Evolutionary conservation across 192 early-diverging fungal species (phyloP).

Genomic region (Coemansia nantahalensis): DNA sequence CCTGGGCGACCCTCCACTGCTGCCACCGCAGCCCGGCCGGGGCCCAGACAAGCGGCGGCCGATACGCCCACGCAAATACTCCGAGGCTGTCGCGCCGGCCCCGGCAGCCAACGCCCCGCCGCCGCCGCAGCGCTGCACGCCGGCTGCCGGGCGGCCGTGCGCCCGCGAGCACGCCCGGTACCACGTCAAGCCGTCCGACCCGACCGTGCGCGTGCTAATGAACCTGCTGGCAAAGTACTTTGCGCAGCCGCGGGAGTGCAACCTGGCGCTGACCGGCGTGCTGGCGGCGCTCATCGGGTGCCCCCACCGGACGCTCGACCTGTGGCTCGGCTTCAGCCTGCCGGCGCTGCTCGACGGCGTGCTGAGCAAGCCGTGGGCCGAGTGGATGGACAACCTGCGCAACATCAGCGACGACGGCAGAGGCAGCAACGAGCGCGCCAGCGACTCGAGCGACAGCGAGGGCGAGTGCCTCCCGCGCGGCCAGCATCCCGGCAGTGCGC

Average conservation of each 20-base stretch:
- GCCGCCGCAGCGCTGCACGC: background rate
- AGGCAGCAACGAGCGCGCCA: conserved; percentile 2
- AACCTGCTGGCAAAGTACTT: conserved; percentile 75
- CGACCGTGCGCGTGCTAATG: conserved; percentile 66
- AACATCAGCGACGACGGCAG: conserved; percentile 35
- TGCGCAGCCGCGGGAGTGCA: conserved; percentile 81
- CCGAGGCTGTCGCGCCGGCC: conserved; percentile 35
- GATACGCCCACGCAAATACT: conserved; percentile 52
- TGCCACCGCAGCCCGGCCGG: no score
- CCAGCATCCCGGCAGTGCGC: conserved; percentile 24
- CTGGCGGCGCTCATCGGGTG: conserved; percentile 80
- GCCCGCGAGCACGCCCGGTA: conserved; percentile 18
- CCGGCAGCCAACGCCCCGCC: background rate
- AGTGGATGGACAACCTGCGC: conserved; percentile 51
- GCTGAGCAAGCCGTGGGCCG: conserved; percentile 42
- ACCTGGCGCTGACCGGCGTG: conserved; percentile 89
- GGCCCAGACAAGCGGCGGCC: conserved; percentile 30
- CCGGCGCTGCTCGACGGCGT: conserved; percentile 36
- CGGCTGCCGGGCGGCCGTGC: background rate
- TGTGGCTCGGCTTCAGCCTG: conserved; percentile 63
- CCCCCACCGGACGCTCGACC: conserved; percentile 66
- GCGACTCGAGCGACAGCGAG: conserved; percentile 40
- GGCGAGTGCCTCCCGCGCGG: conserved; percentile 24
- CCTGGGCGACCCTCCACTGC: background rate
- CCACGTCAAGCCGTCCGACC: conserved; percentile 59